These are phyloP conservation scores for Benincasa hispida DNA, from an alignment of 306 rosid genomes.

Conservation along the genomic window DNA sequence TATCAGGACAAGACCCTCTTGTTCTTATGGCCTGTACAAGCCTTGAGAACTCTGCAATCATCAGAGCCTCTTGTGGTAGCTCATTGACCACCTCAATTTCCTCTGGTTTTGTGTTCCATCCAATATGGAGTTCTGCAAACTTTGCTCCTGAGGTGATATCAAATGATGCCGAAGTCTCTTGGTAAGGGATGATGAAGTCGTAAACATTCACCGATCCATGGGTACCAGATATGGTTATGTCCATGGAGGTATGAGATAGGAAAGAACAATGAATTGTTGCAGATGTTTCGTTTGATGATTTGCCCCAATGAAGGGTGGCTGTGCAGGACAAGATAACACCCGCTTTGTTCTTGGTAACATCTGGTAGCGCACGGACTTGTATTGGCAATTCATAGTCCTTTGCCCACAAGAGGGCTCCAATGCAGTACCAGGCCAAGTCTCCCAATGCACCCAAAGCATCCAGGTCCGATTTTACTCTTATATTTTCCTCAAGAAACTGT, in stretches of 20 bases:
- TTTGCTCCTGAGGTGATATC: conserved; percentile 39
- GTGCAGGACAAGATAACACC: conserved; percentile 60
- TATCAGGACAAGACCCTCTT: conserved; percentile 23
- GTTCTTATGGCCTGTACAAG: conserved; percentile 26
- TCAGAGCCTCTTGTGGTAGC: conserved; percentile 67
- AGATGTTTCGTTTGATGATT: conserved; percentile 18
- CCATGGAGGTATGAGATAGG: conserved; percentile 52
- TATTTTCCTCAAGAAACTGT: conserved; percentile 39
- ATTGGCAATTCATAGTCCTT: conserved; percentile 46
- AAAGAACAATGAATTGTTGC: conserved; percentile 63
- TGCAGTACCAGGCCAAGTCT: conserved; percentile 66
- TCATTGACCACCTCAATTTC: conserved; percentile 28
- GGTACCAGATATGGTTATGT: conserved; percentile 39
- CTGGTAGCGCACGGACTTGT: conserved; percentile 42
- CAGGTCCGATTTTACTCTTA: conserved; percentile 54
- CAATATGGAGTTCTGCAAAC: conserved; percentile 43
- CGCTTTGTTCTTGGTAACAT: conserved; percentile 19
- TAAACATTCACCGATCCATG: conserved; percentile 38
- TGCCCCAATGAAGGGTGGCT: conserved; percentile 47
- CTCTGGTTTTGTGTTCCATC: conserved; percentile 50
- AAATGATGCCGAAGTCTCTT: conserved; percentile 40
- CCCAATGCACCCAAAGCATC: conserved; percentile 71
- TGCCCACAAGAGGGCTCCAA: conserved; percentile 66
- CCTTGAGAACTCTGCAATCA: conserved; percentile 58
- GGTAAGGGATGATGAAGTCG: conserved; percentile 53